These are phyloP conservation scores for Cyclotella baltica DNA, from an alignment of 108 stramenopile species.

Conservation along the genomic window DNA sequence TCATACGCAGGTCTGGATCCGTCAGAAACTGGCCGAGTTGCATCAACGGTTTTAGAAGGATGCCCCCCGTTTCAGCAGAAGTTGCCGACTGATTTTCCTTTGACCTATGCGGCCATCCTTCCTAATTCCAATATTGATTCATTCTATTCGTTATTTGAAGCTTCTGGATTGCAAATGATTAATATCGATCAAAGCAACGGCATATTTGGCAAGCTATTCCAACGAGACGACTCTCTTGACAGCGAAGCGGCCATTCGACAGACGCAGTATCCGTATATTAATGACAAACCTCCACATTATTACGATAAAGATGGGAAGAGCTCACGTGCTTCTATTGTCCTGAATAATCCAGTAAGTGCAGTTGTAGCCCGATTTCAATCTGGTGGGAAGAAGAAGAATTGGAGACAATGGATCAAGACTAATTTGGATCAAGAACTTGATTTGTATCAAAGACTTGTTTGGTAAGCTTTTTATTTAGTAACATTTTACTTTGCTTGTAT, in stretches of 20 bases:
- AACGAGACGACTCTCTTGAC: neutral
- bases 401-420: neutral
- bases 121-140: neutral
- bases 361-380: neutral
- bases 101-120: constrained; percentile 4
- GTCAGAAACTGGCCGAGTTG: neutral
- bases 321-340: constrained; percentile 9
- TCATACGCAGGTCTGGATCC: neutral
- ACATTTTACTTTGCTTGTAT: neutral
- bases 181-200: neutral
- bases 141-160: neutral
- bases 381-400: neutral
- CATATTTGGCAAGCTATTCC: neutral
- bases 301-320: neutral
- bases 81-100: neutral
- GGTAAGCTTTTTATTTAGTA: neutral
- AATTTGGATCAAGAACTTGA: constrained; percentile 1
- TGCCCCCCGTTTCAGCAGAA: neutral
- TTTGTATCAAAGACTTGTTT: constrained; percentile 5
- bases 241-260: neutral
- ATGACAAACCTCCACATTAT: neutral
- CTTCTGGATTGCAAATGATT: neutral
- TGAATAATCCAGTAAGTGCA: constrained; percentile 1
- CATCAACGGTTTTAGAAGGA: neutral
- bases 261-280: neutral